Percentiles rank a stretch among this genome's conserved stretches.
phyloP scores from a whole-genome alignment of 2,329 filamentous ascomycete genomes.

The Claviceps sp. region DNA sequence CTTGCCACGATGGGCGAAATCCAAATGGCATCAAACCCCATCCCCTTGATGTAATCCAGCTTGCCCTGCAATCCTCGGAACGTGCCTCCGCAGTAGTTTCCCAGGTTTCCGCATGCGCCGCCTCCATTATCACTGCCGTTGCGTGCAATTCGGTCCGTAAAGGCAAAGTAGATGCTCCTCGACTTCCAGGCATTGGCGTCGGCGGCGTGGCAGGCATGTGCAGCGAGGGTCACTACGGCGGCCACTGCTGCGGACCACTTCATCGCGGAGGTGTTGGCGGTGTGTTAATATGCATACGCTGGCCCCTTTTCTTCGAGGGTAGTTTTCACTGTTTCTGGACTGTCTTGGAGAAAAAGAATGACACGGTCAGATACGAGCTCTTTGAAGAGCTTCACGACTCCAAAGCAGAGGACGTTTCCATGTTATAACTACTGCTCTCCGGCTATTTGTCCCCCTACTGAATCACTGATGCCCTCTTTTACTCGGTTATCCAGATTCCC shows the following conservation, averaged over 20 bases:
- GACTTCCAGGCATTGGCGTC: slow-evolving; percentile 34
- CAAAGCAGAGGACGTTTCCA: too few species aligned
- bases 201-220: slow-evolving; percentile 12
- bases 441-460: too few species aligned
- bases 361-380: too few species aligned
- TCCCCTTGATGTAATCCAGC: slow-evolving; percentile 49
- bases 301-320: too few species aligned
- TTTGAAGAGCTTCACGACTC: too few species aligned
- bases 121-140: slow-evolving; percentile 28
- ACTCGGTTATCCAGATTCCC: too few species aligned
- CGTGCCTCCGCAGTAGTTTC: slow-evolving; percentile 46
- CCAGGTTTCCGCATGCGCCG: slow-evolving; percentile 26
- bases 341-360: too few species aligned
- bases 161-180: slow-evolving; percentile 43
- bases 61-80: slow-evolving; percentile 44
- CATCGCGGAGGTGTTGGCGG: not conserved
- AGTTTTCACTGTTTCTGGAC: too few species aligned
- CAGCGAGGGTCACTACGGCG: not conserved
- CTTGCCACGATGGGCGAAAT: slow-evolving; percentile 42
- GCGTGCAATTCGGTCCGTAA: slow-evolving; percentile 43
- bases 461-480: too few species aligned
- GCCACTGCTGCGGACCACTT: not conserved
- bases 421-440: too few species aligned
- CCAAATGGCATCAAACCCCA: slow-evolving; percentile 46
- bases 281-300: too few species aligned